Evolutionary conservation across 805 yeast genomes (phyloP), one percentile per base, ranked within the genome.

Genomic region (Candida peoriensis): DNA sequence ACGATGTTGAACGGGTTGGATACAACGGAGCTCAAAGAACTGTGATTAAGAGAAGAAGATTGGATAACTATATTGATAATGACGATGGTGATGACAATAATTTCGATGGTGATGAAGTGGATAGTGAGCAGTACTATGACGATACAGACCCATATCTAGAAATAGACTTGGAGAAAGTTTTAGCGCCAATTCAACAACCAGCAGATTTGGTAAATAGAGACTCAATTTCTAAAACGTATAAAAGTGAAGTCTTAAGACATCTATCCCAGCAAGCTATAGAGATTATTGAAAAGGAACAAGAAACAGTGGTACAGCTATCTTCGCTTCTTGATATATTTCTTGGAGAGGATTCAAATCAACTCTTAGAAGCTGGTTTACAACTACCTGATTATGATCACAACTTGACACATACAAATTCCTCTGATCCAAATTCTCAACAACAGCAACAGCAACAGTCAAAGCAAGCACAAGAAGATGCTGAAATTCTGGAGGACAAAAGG

Each of bases 171-270:
- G 73, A 70, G 20, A 64, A 78, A 28, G 65, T 88, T 14, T 61
- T 93, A 40, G 75, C 81, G 5, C 96, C 97, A 0, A 74, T 93
- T 11, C 67, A 76, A 8, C 83, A 84, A 38, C 93, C 96, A 0
- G 68, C 84, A 3, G 96, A 93, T 47, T 60, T 90, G 2, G 74
- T 82, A 1, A 67, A 69, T 3, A 89, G 86, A 50, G 81, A 80
- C 11, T 74, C 86, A 1, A 65, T 87, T 13, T 70, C 76, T 33
- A 73, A 69, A 42, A 81, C 93, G 0, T 93, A 74, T 57, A 74
- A 71, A 8, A 67, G 72, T 31, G 59, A 63, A 17, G 70, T 73
- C n/a, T 61, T 85, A 27, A 67, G 71, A 32, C 64, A 70, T 25
- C 58, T 93, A 44, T 84, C 95, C 1, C 61, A 64, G 13, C 86